Conservation (phyloP, 2,329 filamentous ascomycete species). For the Alternaria arborescens region DNA sequence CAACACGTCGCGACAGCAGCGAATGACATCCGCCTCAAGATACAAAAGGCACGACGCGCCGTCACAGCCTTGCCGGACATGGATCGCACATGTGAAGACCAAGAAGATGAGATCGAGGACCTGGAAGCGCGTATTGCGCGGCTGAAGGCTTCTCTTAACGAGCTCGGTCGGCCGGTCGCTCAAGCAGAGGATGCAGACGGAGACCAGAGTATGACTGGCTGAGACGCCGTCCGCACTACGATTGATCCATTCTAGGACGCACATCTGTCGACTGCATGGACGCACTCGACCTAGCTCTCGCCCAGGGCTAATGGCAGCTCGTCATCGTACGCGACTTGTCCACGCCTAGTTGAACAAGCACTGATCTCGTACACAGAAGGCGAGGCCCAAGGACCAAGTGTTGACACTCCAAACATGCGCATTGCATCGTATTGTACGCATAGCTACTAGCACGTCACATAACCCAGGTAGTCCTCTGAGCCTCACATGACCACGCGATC, state of each 20-base stretch:
- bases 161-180: conserved; percentile 39
- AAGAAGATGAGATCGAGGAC: conserved; percentile 73
- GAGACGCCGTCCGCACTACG: conserved; percentile 33
- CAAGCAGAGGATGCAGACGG: conserved; percentile 28
- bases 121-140: conserved; percentile 70
- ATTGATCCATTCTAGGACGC: conserved; percentile 42
- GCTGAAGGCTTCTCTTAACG: conserved; percentile 60
- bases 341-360: not conserved
- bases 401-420: not conserved
- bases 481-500: conserved; percentile 9
- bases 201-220: conserved; percentile 51
- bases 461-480: not conserved
- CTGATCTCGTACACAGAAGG: conserved; percentile 4
- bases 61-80: conserved; percentile 75
- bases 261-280: conserved; percentile 43
- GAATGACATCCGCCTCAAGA: conserved; percentile 80
- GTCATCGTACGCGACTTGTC: not conserved
- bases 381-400: not conserved
- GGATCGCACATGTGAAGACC: conserved; percentile 70
- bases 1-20: conserved; percentile 84
- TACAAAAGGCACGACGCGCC: conserved; percentile 77
- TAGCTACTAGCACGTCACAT: not conserved
- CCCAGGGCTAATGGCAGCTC: conserved; percentile 21
- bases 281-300: conserved; percentile 36
- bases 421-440: not conserved